Evolutionary conservation across 306 rosid species (phyloP), one percentile per base, ranked within the genome.

Genomic region (Vigna unguiculata): DNA sequence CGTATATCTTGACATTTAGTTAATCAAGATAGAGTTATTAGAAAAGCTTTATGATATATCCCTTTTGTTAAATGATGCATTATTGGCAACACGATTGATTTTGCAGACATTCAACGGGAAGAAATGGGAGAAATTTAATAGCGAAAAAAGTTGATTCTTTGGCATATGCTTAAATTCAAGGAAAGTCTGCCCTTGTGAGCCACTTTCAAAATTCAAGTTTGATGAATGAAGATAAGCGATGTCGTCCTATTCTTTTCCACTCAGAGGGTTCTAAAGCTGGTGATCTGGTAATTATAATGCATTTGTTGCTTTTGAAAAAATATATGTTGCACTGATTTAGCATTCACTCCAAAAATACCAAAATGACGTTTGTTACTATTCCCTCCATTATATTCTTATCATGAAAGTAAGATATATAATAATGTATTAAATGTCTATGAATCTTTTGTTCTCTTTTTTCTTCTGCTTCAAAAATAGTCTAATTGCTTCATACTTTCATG

Each of bases 151-250:
- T 95, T 80, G 99, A 97, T 69, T 92, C 96, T 32, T 79, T 95
- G 87, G 99, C 99, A 36, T 95, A 89, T 87, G 99, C 97, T 65
- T 91, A 97, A 66, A 95, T 95, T 81, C 99, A 95, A 86, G 99
- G 99, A 21, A 95, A 92, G 87, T 40, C 85, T 74, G 97, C 99
- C 51, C 97, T 95, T 66, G 97, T 95, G 53, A 90, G 93, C 68
- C 99, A 95, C 83, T 95, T 95, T 76, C 97, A 95, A 82, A 95
- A 95, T 83, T 95, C 99, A 46, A 95, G 99, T 85, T 87, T 95
- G 84, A 95, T 95, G 99, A 95, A 95, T 82, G 99, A 95, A 85
- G 99, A 95, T 66, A 95, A 92, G 87, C 93, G 97, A 49, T 95
- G 99, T 66, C 93, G 99, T 53, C 99, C 99, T 4, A 95, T 95